phyloP scores from a whole-genome alignment of 495 filamentous ascomycete genomes.

The Bacidia gigantensis region DNA sequence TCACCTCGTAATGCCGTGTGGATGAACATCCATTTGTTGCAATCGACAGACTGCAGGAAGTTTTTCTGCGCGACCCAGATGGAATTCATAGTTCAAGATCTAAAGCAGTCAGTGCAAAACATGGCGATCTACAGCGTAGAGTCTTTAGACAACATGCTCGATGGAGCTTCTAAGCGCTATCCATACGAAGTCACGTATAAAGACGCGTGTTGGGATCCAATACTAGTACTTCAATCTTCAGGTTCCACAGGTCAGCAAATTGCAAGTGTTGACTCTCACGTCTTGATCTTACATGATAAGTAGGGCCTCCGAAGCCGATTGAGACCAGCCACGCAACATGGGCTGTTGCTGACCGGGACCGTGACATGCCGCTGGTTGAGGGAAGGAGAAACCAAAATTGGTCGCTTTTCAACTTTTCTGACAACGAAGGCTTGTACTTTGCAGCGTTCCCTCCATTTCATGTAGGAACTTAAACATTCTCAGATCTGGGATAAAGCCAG shows the following conservation, averaged over 20 bases:
- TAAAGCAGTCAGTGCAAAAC: not conserved
- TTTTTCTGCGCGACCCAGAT: slow-evolving; percentile 13
- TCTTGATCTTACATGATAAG: not conserved
- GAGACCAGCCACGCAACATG: slow-evolving; percentile 18
- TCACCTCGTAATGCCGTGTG: slow-evolving; percentile 13
- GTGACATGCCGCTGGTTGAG: slow-evolving; percentile 17
- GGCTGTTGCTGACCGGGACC: slow-evolving; percentile 22
- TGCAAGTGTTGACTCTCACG: not conserved
- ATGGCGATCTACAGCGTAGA: not conserved
- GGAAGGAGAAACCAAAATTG: slow-evolving; percentile 20
- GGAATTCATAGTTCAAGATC: not conserved
- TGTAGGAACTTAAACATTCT: slow-evolving; percentile 8
- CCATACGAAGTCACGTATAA: slow-evolving; percentile 9
- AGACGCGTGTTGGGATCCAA: slow-evolving; percentile 12
- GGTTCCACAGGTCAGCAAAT: slow-evolving; percentile 15
- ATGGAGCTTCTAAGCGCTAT: not conserved
- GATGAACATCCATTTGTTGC: slow-evolving; percentile 15
- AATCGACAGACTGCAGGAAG: slow-evolving; percentile 17
- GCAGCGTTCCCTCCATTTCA: slow-evolving; percentile 21
- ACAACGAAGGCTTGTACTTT: slow-evolving; percentile 16
- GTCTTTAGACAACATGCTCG: slow-evolving; percentile 11
- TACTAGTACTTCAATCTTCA: slow-evolving; percentile 18
- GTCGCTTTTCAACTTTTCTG: slow-evolving; percentile 17
- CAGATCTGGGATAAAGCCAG: not conserved
- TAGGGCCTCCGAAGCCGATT: slow-evolving; percentile 20